phyloP scores from a whole-genome alignment of 305 asterid species.

The Fraxinus sp. region DNA sequence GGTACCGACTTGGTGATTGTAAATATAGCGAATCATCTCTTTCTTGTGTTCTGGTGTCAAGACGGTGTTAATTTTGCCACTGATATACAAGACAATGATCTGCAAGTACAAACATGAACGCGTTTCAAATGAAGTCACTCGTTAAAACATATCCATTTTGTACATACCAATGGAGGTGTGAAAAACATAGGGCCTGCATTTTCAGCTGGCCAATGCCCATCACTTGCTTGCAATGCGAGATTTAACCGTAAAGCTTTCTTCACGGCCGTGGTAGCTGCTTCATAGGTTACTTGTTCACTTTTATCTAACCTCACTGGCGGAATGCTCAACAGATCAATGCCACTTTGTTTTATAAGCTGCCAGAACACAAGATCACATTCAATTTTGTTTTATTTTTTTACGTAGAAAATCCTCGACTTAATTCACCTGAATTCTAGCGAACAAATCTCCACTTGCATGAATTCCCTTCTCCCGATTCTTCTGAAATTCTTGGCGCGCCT shows the following conservation, averaged over 20 bases:
- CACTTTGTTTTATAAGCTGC: slow-evolving; percentile 54
- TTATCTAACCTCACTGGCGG: slow-evolving; percentile 53
- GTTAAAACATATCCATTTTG: not conserved
- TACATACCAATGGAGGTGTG: slow-evolving; percentile 60
- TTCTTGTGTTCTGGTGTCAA: slow-evolving; percentile 33
- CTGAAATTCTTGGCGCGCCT: slow-evolving; percentile 42
- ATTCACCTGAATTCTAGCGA: slow-evolving; percentile 48
- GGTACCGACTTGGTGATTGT: slow-evolving; percentile 37
- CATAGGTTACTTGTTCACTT: slow-evolving; percentile 43
- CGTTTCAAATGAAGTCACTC: not conserved
- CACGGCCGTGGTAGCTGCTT: slow-evolving; percentile 44
- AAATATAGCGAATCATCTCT: slow-evolving; percentile 35
- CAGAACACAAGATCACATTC: not conserved
- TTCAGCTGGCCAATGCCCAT: slow-evolving; percentile 84
- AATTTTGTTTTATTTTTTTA: too few relatives aligned
- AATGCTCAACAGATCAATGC: slow-evolving; percentile 47
- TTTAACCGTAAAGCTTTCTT: slow-evolving; percentile 59
- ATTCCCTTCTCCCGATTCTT: slow-evolving; percentile 42
- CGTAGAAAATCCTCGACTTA: not conserved
- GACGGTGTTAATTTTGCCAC: slow-evolving; percentile 30
- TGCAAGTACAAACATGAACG: not conserved
- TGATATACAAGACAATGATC: slow-evolving; percentile 39
- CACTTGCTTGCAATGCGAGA: slow-evolving; percentile 70
- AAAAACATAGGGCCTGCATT: slow-evolving; percentile 65
- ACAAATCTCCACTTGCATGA: slow-evolving; percentile 50